Percentiles rank a stretch among this genome's conserved stretches.
phyloP scores from a whole-genome alignment of 768 basidiomycete genomes.

The Kwoniella mangroviensis region DNA sequence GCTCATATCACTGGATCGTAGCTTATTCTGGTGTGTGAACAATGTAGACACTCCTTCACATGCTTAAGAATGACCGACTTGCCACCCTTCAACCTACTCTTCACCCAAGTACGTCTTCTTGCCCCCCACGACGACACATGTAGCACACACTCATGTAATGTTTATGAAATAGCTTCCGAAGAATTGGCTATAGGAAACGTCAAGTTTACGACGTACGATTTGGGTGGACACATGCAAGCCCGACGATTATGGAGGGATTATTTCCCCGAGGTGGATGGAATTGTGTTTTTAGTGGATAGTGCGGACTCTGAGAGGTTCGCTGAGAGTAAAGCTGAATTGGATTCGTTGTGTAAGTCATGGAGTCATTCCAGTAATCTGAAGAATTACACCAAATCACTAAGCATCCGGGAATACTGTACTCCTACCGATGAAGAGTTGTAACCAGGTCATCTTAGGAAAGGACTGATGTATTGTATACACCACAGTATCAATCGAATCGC shows the following conservation, averaged over 20 bases:
- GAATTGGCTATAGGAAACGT: conserved; percentile 98
- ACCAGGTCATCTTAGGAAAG: too few species aligned
- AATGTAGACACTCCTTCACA: conserved; percentile 86
- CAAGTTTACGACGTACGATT: conserved; percentile 97
- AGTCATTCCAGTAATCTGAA: too few species aligned
- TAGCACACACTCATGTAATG: too few species aligned
- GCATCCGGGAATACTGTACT: too few species aligned
- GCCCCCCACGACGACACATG: neutral
- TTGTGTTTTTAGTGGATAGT: conserved; percentile 96
- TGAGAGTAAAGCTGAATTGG: conserved; percentile 96
- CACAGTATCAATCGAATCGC: conserved; percentile 83
- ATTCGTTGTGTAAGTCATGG: conserved; percentile 68
- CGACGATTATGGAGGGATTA: conserved; percentile 99
- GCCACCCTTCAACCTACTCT: conserved; percentile 97
- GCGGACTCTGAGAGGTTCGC: conserved; percentile 95
- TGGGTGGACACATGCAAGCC: conserved; percentile 98
- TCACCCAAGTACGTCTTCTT: conserved; percentile 77
- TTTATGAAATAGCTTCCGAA: conserved; percentile 75
- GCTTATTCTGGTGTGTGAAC: neutral
- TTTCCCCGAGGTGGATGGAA: conserved; percentile 99
- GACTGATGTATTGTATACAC: too few species aligned
- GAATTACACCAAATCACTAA: too few species aligned
- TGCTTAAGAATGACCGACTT: conserved; percentile 98
- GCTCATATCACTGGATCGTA: neutral
- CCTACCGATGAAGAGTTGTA: too few species aligned